A percentile compares a stretch with the other conserved stretches of the same genome.
These are phyloP conservation scores for Emergomyces orientalis DNA, from an alignment of 2,329 filamentous ascomycete genomes.

Conservation along the genomic window DNA sequence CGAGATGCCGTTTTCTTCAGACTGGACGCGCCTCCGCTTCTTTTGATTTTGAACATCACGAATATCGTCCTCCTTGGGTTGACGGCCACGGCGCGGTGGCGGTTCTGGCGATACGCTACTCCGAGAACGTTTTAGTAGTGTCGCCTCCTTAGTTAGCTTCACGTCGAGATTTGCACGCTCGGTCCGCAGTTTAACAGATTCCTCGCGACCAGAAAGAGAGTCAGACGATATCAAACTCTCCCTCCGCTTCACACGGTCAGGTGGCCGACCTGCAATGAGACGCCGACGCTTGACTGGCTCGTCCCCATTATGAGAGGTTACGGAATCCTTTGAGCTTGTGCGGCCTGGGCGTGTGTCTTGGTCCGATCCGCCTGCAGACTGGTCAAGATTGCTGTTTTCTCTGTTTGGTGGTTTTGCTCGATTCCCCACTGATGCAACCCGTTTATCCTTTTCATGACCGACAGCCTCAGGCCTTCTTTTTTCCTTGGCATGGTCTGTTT, in stretches of 20 bases:
- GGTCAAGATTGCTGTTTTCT: constrained; percentile 20
- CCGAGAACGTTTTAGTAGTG: constrained; percentile 33
- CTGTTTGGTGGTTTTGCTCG: constrained; percentile 20
- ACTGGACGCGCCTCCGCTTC: constrained; percentile 36
- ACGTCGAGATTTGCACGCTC: constrained; percentile 22
- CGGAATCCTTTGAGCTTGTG: constrained; percentile 26
- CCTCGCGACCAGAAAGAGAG: constrained; percentile 33
- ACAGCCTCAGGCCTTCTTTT: constrained; percentile 7
- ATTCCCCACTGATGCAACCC: constrained; percentile 6
- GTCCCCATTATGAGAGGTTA: constrained; percentile 22
- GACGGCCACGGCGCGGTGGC: constrained; percentile 27
- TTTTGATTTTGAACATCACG: constrained; percentile 31
- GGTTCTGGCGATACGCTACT: constrained; percentile 35
- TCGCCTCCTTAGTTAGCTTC: constrained; percentile 15
- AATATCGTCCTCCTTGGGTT: constrained; percentile 24
- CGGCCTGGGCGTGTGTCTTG: constrained; percentile 21
- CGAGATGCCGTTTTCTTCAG: constrained; percentile 30
- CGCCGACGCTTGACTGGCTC: constrained; percentile 32
- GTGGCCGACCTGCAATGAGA: constrained; percentile 34
- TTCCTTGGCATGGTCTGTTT: constrained; percentile 16
- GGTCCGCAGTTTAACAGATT: constrained; percentile 24
- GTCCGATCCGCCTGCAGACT: constrained; percentile 23
- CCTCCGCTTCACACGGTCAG: constrained; percentile 24
- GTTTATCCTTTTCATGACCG: constrained; percentile 22
- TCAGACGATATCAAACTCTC: constrained; percentile 34